A percentile compares a stretch with the other conserved stretches of the same genome.
Conservation (phyloP, 768 basidiomycete species). For the Suillus weaverae region DNA sequence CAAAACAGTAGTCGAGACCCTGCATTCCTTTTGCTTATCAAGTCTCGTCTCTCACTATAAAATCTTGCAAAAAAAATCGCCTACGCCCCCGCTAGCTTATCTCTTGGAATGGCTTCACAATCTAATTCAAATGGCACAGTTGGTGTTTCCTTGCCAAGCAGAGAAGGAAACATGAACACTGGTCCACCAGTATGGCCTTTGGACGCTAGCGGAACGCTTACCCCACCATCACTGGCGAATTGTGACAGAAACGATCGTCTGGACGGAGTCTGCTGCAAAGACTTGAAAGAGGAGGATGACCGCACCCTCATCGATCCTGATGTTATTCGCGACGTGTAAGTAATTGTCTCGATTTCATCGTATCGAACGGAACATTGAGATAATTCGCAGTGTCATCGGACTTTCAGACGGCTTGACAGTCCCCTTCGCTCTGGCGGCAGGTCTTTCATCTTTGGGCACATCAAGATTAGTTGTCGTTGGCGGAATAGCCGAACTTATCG, state of each 20-base stretch:
- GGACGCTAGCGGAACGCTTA: slow-evolving; percentile 38
- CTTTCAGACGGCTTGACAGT: slow-evolving; percentile 89
- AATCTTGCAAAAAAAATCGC: background rate
- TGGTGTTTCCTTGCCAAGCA: slow-evolving; percentile 23
- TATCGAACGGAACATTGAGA: slow-evolving; percentile 7
- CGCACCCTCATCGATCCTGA: slow-evolving; percentile 85
- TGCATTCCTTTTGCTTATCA: no score
- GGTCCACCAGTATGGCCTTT: slow-evolving; percentile 71
- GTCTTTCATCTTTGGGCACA: slow-evolving; percentile 85
- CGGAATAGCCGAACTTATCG: slow-evolving; percentile 93
- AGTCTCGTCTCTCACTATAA: background rate
- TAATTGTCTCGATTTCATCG: background rate
- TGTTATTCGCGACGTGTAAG: slow-evolving; percentile 83
- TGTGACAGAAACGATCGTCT: slow-evolving; percentile 55
- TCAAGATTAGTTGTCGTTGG: slow-evolving; percentile 92
- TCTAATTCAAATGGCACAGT: background rate
- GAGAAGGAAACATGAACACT: slow-evolving; percentile 10
- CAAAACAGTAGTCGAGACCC: no score
- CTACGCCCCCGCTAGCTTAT: no score
- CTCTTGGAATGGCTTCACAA: slow-evolving; percentile 5
- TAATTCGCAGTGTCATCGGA: slow-evolving; percentile 67
- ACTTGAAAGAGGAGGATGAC: slow-evolving; percentile 78
- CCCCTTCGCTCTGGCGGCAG: slow-evolving; percentile 88
- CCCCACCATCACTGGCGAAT: slow-evolving; percentile 51
- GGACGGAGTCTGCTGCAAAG: slow-evolving; percentile 83